Percentiles rank a stretch among this genome's conserved stretches.
Conservation (phyloP, 2,329 filamentous ascomycete species). For the Talaromyces sp. region DNA sequence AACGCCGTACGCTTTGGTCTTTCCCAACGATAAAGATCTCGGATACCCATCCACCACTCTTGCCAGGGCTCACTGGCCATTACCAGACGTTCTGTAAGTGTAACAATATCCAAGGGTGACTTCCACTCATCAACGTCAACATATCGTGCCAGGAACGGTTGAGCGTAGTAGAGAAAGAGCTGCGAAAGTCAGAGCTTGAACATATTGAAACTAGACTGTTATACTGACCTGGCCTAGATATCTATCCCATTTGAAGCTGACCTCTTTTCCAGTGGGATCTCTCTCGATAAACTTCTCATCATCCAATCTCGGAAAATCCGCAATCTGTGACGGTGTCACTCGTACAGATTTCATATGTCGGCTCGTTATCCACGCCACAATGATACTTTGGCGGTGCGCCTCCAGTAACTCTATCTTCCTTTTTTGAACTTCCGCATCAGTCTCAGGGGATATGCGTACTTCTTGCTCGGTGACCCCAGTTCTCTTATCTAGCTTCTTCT, state of each 20-base stretch:
- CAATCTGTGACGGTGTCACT: constrained; percentile 33
- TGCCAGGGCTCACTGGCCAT: constrained; percentile 45
- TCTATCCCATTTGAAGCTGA: constrained; percentile 33
- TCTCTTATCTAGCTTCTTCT: neutral
- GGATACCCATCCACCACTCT: constrained; percentile 37
- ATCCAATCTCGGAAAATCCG: constrained; percentile 25
- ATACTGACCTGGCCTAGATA: constrained; percentile 34
- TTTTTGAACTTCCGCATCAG: constrained; percentile 9
- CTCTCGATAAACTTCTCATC: constrained; percentile 30
- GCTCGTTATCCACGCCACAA: constrained; percentile 40
- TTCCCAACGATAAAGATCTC: constrained; percentile 42
- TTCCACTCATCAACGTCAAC: constrained; percentile 37
- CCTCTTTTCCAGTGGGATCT: constrained; percentile 24
- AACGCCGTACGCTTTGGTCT: constrained; percentile 34
- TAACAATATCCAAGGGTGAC: constrained; percentile 38
- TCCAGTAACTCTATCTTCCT: constrained; percentile 33
- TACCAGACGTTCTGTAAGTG: constrained; percentile 39
- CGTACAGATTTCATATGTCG: constrained; percentile 40
- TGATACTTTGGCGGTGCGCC: constrained; percentile 35
- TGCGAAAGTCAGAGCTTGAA: constrained; percentile 18
- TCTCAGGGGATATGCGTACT: neutral
- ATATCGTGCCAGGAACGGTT: constrained; percentile 34
- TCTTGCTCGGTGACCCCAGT: neutral
- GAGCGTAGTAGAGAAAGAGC: constrained; percentile 35
- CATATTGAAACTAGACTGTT: neutral